A percentile compares a stretch with the other conserved stretches of the same genome.
phyloP scores from a whole-genome alignment of 305 asterid species.

The Solanum hybrid region DNA sequence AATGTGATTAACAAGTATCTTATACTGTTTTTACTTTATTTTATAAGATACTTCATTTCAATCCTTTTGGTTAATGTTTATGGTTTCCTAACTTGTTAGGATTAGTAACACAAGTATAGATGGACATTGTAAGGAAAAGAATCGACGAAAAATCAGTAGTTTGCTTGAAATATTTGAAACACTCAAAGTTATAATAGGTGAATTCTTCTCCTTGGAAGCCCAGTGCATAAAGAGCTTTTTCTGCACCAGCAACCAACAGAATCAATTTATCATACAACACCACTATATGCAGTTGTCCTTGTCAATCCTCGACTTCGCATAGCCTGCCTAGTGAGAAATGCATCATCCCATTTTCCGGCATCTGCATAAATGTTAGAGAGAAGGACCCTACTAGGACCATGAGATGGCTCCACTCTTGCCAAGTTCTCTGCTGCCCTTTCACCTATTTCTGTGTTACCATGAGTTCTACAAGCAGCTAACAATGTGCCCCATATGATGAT shows the following conservation, averaged over 20 bases:
- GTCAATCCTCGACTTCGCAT: constrained; percentile 37
- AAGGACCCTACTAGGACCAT: constrained; percentile 83
- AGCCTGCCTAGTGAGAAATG: constrained; percentile 40
- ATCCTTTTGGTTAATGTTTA: neutral
- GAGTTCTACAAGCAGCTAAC: constrained; percentile 65
- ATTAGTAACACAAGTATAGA: neutral
- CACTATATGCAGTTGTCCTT: constrained; percentile 76
- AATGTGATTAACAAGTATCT: neutral
- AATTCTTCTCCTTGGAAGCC: neutral
- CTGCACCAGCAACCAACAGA: neutral
- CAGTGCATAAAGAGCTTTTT: neutral
- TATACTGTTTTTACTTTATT: neutral
- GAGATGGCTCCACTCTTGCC: constrained; percentile 68
- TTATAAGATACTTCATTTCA: neutral
- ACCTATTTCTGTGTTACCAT: constrained; percentile 61
- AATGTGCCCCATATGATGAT: constrained; percentile 69
- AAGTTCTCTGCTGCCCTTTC: constrained; percentile 61
- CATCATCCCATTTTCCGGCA: constrained; percentile 74
- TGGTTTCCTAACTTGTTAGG: neutral
- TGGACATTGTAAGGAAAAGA: neutral
- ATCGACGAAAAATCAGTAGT: neutral
- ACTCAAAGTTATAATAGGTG: neutral
- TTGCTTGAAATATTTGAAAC: neutral
- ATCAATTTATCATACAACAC: constrained; percentile 28
- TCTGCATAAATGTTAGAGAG: constrained; percentile 71